Conservation (phyloP, 2,329 filamentous ascomycete genomes). For the Venturia carpophila region DNA sequence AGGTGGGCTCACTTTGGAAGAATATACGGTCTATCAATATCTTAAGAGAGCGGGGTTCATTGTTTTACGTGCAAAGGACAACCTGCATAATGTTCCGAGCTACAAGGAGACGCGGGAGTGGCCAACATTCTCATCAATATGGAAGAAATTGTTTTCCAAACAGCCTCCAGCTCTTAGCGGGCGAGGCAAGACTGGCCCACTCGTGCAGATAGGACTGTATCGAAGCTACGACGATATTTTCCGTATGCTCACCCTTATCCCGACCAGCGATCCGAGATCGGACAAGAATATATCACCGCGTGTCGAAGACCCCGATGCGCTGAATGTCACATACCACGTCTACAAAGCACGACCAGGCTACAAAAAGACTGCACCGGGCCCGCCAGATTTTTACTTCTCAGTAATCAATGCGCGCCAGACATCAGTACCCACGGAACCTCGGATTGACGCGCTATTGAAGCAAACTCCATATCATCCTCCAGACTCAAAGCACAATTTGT, state of each 20-base stretch:
- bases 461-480: constrained; percentile 64
- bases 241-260: constrained; percentile 64
- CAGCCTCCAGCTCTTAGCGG: background rate
- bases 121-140: background rate
- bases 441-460: constrained; percentile 64
- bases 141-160: constrained; percentile 9
- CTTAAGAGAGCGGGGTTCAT: constrained; percentile 78
- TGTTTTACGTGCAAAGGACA: constrained; percentile 55
- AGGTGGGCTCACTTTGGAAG: constrained; percentile 57
- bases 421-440: constrained; percentile 61
- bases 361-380: constrained; percentile 68
- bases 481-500: constrained; percentile 48
- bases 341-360: constrained; percentile 69
- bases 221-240: constrained; percentile 60
- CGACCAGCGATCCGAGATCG: constrained; percentile 54
- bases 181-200: constrained; percentile 33
- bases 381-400: constrained; percentile 76
- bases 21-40: constrained; percentile 81
- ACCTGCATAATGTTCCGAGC: constrained; percentile 12
- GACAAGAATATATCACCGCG: constrained; percentile 27
- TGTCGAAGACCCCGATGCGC: constrained; percentile 21
- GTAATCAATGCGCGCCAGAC: constrained; percentile 58
- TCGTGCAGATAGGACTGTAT: constrained; percentile 47
- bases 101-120: background rate
- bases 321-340: constrained; percentile 68